Percentiles rank a stretch among this genome's conserved stretches.
phyloP scores from a whole-genome alignment of 371 early-diverging fungal species.

The Mucor racemosus region DNA sequence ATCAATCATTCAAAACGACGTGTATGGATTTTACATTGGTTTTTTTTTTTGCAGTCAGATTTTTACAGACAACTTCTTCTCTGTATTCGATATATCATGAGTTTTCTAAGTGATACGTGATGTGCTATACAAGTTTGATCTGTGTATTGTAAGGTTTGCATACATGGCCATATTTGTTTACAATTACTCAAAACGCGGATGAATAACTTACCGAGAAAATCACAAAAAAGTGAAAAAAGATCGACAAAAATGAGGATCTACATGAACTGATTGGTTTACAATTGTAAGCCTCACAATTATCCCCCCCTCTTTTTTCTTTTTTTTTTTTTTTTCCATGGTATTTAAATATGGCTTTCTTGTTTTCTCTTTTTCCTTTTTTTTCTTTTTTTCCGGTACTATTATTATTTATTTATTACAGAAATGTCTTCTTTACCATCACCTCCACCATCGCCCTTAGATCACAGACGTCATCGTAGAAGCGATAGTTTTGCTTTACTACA shows the following conservation, averaged over 20 bases:
- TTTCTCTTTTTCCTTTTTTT: constrained; percentile 11
- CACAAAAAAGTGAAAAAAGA: constrained; percentile 19
- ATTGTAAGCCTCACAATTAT: not conserved
- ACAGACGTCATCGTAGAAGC: constrained; percentile 34
- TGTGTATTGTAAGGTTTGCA: not conserved
- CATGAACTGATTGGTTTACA: constrained; percentile 27
- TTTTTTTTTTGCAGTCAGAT: too few species aligned
- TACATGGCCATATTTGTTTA: not conserved
- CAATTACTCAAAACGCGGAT: not conserved
- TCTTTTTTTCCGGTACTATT: not conserved
- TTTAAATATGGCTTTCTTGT: constrained; percentile 3
- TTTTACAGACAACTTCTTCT: too few species aligned
- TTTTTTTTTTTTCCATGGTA: not conserved
- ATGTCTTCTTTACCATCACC: constrained; percentile 29
- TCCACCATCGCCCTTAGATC: constrained; percentile 27
- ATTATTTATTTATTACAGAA: constrained; percentile 2
- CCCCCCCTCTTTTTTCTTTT: not conserved
- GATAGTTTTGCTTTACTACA: constrained; percentile 45
- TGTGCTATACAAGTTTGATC: not conserved
- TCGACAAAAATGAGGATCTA: constrained; percentile 18
- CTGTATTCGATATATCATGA: too few species aligned
- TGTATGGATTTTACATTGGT: too few species aligned
- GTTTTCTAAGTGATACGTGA: not conserved
- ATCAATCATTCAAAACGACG: too few species aligned
- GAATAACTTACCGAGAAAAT: constrained; percentile 8